phyloP scores from a whole-genome alignment of 164 flowering plant species.

The grape (Vitis vinifera) region ASM3070453v1 NC_081807.1:21019001-21019500 shows the following conservation, averaged over 20 bases:
- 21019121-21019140: conserved; percentile 41
- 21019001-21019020: conserved; percentile 19
- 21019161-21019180: conserved; percentile 69
- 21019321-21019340: conserved; percentile 62
- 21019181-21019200: conserved; percentile 50
- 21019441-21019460: conserved; percentile 56
- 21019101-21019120: conserved; percentile 60
- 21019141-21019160: conserved; percentile 39
- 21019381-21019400: conserved; percentile 68
- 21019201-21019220: conserved; percentile 33
- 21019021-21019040: conserved; percentile 44
- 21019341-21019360: conserved; percentile 20
- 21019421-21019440: conserved; percentile 36
- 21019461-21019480: conserved; percentile 58
- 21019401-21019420: conserved; percentile 52
- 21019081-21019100: conserved; percentile 29
- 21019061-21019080: conserved; percentile 32
- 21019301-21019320: conserved; percentile 50
- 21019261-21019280: conserved; percentile 60
- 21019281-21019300: conserved; percentile 33
- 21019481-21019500: conserved; percentile 55
- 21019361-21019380: conserved; percentile 27
- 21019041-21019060: conserved; percentile 43
- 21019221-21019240: conserved; percentile 48
- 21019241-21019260: conserved; percentile 69